phyloP scores from a whole-genome alignment of 257 asterid species.

The Solanum lycopersicoides region DNA sequence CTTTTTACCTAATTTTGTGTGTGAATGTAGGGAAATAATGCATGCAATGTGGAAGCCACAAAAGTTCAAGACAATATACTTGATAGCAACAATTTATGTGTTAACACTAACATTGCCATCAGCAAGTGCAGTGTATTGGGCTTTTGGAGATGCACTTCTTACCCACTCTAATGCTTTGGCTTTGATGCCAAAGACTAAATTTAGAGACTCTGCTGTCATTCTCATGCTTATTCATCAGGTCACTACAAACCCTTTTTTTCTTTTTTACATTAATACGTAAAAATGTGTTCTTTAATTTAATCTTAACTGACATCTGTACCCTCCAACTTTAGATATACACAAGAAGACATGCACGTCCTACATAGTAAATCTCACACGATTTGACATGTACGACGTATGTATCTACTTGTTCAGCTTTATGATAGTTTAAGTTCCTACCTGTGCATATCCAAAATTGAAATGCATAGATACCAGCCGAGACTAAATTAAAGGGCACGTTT shows the following conservation, averaged over 20 bases:
- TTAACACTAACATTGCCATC: slow-evolving; percentile 74
- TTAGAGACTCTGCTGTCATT: slow-evolving; percentile 70
- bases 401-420: no score
- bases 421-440: no score
- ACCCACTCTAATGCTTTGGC: slow-evolving; percentile 69
- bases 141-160: slow-evolving; percentile 64
- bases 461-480: no score
- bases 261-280: neutral
- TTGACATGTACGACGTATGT: neutral
- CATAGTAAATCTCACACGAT: neutral
- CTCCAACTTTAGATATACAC: neutral
- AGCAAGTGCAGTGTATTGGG: slow-evolving; percentile 91
- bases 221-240: slow-evolving; percentile 94
- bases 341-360: neutral
- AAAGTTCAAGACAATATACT: slow-evolving; percentile 63
- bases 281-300: neutral
- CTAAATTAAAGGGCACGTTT: neutral
- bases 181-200: slow-evolving; percentile 66
- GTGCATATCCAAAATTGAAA: neutral
- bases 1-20: neutral
- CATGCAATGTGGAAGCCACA: slow-evolving; percentile 97
- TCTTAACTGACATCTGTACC: rapidly evolving
- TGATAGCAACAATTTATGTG: slow-evolving; percentile 68
- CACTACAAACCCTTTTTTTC: neutral
- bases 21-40: slow-evolving; percentile 55